Evolutionary conservation across 768 basidiomycete genomes (phyloP).

Genomic region (Naganishia vishniacii): DNA sequence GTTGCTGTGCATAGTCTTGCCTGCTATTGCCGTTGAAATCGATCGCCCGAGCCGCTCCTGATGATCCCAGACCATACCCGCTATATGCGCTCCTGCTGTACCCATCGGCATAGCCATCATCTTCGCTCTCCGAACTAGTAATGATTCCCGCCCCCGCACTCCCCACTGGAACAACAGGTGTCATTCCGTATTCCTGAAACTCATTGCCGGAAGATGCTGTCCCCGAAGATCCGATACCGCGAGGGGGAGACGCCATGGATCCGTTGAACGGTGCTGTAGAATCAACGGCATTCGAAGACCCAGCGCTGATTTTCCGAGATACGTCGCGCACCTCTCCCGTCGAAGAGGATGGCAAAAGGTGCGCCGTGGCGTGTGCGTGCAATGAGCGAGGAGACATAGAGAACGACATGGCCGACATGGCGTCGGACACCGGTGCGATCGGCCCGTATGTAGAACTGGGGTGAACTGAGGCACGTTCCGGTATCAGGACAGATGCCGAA

Average conservation of each 20-base stretch:
- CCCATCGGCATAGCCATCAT: neutral
- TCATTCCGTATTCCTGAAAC: slow-evolving; percentile 17
- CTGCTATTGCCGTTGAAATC: neutral
- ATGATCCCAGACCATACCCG: neutral
- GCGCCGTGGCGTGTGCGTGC: neutral
- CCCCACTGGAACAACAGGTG: neutral
- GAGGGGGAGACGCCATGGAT: neutral
- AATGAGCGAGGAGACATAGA: slow-evolving; percentile 1
- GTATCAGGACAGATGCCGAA: neutral
- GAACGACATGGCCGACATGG: neutral
- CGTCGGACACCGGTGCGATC: neutral
- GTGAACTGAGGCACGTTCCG: neutral
- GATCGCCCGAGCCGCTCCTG: neutral
- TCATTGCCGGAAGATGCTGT: neutral
- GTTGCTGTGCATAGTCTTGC: neutral
- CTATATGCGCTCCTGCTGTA: neutral
- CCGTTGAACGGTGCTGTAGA: neutral
- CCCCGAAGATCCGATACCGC: neutral
- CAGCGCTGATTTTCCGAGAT: neutral
- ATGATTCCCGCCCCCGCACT: neutral
- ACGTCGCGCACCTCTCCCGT: neutral
- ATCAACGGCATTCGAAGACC: neutral
- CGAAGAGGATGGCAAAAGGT: neutral
- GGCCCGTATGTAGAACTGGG: neutral
- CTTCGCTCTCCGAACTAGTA: slow-evolving; percentile 12